phyloP scores from a whole-genome alignment of 202 grass and related monocot genomes.

The Alloteropsis angusta region DNA sequence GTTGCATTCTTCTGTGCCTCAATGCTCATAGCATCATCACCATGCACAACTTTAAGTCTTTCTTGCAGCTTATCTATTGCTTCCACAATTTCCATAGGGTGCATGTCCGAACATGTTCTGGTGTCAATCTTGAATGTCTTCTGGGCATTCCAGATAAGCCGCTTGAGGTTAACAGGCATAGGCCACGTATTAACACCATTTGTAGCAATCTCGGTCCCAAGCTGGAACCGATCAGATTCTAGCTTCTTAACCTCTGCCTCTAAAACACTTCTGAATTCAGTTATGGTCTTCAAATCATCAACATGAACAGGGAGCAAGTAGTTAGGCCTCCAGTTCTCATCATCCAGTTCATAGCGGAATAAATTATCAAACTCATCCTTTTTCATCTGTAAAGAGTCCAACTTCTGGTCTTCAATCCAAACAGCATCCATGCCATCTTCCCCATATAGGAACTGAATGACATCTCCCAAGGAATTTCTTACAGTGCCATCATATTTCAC shows the following conservation, averaged over 20 bases:
- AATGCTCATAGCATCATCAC: constrained; percentile 83
- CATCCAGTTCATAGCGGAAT: constrained; percentile 80
- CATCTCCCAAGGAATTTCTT: constrained; percentile 87
- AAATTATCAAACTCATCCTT: constrained; percentile 59
- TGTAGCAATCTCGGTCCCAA: constrained; percentile 83
- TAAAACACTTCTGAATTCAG: constrained; percentile 92
- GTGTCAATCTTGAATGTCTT: constrained; percentile 96
- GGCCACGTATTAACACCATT: constrained; percentile 62
- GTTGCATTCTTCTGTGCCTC: constrained; percentile 98
- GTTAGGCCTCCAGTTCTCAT: constrained; percentile 75
- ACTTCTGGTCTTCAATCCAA: constrained; percentile 82
- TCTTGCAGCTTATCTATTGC: constrained; percentile 93
- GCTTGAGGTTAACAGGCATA: constrained; percentile 91
- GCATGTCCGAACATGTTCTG: constrained; percentile 79
- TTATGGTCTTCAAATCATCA: constrained; percentile 86
- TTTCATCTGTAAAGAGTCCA: constrained; percentile 93
- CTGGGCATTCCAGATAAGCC: constrained; percentile 95
- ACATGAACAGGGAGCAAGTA: constrained; percentile 81
- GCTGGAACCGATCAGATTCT: constrained; percentile 73
- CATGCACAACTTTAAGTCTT: constrained; percentile 84
- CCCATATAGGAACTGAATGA: constrained; percentile 94
- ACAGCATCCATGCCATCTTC: constrained; percentile 97
- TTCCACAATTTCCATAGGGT: constrained; percentile 98
- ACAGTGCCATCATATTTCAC: constrained; percentile 97
- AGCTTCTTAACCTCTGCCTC: constrained; percentile 88